Conservation (phyloP, 306 rosid species). For the Nissolia schottii region DNA sequence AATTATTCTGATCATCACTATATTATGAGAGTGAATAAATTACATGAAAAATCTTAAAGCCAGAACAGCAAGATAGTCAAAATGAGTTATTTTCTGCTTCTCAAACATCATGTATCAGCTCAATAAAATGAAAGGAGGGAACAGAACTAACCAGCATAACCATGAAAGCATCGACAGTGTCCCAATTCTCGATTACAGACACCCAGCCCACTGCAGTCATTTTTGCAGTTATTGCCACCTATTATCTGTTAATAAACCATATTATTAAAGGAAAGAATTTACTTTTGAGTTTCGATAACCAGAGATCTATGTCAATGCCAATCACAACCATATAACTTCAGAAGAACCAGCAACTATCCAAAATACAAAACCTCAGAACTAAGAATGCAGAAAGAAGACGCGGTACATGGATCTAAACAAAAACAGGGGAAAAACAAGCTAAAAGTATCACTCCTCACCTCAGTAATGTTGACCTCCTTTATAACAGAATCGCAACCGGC, state of each 20-base stretch:
- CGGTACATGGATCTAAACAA: neutral
- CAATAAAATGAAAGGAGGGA: neutral
- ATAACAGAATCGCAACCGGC: conserved; percentile 64
- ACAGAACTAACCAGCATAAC: conserved; percentile 63
- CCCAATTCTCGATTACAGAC: conserved; percentile 86
- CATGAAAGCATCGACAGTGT: conserved; percentile 87
- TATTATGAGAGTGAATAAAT: conserved; percentile 4
- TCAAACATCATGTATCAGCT: neutral
- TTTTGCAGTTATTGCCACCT: conserved; percentile 67
- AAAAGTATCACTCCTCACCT: conserved; percentile 49
- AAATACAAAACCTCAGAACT: neutral
- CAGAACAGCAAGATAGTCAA: neutral
- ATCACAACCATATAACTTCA: conserved; percentile 8
- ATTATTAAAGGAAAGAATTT: neutral
- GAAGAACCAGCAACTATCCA: neutral
- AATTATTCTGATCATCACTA: neutral
- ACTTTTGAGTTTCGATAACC: neutral
- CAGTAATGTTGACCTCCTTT: conserved; percentile 60
- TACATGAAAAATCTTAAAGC: neutral
- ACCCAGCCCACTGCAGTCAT: conserved; percentile 76
- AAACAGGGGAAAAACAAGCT: neutral
- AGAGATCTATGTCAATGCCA: conserved; percentile 10
- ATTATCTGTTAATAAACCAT: conserved; percentile 53
- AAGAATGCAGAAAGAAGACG: neutral
- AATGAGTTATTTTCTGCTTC: conserved; percentile 6